Base-by-base conservation (phyloP, 495 filamentous ascomycete species). In the Aspergillus hancockii region DNA sequence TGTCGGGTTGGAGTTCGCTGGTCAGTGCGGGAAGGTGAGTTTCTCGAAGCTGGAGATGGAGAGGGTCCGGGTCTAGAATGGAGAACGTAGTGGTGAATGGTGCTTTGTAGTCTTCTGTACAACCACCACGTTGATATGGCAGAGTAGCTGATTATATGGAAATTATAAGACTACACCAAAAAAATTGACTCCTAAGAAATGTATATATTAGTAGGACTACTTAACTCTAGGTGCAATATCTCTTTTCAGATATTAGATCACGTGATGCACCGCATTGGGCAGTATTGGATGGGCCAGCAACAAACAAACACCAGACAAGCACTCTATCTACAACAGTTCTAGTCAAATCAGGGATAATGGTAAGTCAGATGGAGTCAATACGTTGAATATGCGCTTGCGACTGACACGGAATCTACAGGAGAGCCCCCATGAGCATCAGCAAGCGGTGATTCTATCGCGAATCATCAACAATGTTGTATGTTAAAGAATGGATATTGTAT, bases 381-480 rank as follows among this genome's bases (percentile, higher is more conserved):
- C 9, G 4, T 3, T 40, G 9, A 22, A 23, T 2, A 21, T 30
- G 25, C 2, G 5, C 43, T 18, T 7, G 13, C 9, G 9, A 36
- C 18, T 45, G 19, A 45, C 9, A 10, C 13, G 38, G 32, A 46
- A 14, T 25, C 8, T 59, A 32, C 64, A 97, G 94, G 94, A 98
- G 73, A 94, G 90, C 69, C 94, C 94, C 49, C 94, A 98, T 69
- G 94, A 98, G 70, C 91, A 97, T 70, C 94, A 98, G 79, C 94
- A 98, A 81, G 92, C 87, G 62, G 78, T 96, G 49, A 83, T 98
- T 52, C 81, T 98, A 22, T 93, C 90, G 10, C 91, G 94, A 47
- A 97, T 98, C 78, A 96, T 97, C 75, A 94, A 87, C 68, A 98
- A 98, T 65, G 91, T 98, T 64, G 94, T 98, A 81, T 78, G 70